Percentiles rank a stretch among this genome's conserved stretches.
Conservation (phyloP, 2,329 filamentous ascomycete genomes). For the Fusarium goolgardi region DNA sequence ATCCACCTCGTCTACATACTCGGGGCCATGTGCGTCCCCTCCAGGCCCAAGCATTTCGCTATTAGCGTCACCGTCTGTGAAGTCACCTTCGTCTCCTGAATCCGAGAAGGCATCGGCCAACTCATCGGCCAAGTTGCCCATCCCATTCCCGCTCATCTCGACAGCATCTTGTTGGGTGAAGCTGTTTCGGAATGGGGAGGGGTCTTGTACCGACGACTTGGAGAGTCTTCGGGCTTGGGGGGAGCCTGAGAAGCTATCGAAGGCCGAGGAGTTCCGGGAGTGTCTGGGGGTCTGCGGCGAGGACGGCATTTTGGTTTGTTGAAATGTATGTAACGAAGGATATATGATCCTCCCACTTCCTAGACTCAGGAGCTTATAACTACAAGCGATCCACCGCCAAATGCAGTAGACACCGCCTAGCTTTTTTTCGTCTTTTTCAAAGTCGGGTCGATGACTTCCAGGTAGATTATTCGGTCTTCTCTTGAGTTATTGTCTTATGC, state of each 20-base stretch:
- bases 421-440: neutral
- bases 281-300: conserved; percentile 69
- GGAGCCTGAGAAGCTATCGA: conserved; percentile 62
- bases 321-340: conserved; percentile 7
- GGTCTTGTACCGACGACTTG: conserved; percentile 63
- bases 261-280: conserved; percentile 67
- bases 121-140: conserved; percentile 85
- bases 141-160: conserved; percentile 66
- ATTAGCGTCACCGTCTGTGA: conserved; percentile 56
- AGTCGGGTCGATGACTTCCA: neutral
- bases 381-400: conserved; percentile 33
- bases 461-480: neutral
- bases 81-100: conserved; percentile 70
- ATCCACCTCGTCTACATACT: conserved; percentile 29
- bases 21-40: conserved; percentile 13
- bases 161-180: conserved; percentile 61
- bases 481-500: conserved; percentile 10
- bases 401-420: conserved; percentile 18
- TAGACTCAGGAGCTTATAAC: conserved; percentile 28
- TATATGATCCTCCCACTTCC: conserved; percentile 27
- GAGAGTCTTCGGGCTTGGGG: conserved; percentile 62
- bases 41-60: conserved; percentile 31
- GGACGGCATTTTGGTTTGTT: conserved; percentile 48
- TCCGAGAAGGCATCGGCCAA: conserved; percentile 78
- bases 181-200: conserved; percentile 60